Percentiles rank a stretch among this genome's conserved stretches.
These are phyloP conservation scores for Salix udensis DNA, from an alignment of 345 rosid species.

Conservation along the genomic window DNA sequence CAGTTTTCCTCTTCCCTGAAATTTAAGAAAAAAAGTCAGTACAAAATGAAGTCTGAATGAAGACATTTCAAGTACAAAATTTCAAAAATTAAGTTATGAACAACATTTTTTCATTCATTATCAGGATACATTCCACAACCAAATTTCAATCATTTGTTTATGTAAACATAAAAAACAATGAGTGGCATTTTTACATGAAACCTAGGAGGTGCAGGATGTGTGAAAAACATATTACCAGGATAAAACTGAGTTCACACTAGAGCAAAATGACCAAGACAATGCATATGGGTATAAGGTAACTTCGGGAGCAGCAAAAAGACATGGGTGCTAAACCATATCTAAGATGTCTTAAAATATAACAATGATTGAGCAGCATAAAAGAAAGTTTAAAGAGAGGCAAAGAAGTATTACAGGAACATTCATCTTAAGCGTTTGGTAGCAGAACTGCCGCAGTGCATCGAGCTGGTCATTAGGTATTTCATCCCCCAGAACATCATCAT, in stretches of 20 bases:
- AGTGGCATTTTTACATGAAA: neutral
- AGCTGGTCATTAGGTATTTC: slow-evolving; percentile 85
- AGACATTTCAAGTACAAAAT: slow-evolving; percentile 7
- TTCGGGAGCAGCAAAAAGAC: neutral
- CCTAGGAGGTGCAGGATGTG: neutral
- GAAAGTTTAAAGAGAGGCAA: neutral
- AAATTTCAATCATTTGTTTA: neutral
- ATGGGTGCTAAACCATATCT: neutral
- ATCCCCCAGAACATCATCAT: slow-evolving; percentile 94
- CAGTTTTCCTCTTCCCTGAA: slow-evolving; percentile 60
- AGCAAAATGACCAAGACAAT: neutral
- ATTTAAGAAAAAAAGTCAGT: slow-evolving; percentile 6
- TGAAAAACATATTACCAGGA: neutral
- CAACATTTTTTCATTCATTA: neutral
- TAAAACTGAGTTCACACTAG: neutral
- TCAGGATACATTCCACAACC: neutral
- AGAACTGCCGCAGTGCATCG: slow-evolving; percentile 50
- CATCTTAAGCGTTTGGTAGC: slow-evolving; percentile 65
- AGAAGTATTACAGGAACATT: slow-evolving; percentile 49
- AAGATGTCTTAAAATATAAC: neutral
- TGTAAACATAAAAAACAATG: neutral
- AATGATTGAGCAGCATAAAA: neutral
- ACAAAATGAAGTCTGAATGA: slow-evolving; percentile 9
- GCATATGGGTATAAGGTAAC: neutral
- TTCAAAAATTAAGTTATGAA: neutral